A percentile compares a stretch with the other conserved stretches of the same genome.
Evolutionary conservation across 257 asterid genomes (phyloP).

Genomic region (Penstemon barbatus): DNA sequence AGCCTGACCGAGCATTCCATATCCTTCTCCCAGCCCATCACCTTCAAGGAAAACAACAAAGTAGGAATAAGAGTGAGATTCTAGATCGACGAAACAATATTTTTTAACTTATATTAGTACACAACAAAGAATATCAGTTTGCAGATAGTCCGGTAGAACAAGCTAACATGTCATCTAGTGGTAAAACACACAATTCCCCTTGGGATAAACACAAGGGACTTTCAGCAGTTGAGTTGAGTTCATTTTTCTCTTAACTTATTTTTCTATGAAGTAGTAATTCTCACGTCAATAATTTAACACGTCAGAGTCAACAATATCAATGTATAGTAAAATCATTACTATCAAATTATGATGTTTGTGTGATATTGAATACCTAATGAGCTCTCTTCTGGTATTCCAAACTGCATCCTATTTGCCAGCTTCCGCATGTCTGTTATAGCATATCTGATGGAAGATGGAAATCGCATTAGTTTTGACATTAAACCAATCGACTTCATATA

Average conservation of each 20-base stretch:
- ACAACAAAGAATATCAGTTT: background rate
- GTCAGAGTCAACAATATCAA: background rate
- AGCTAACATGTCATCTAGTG: background rate
- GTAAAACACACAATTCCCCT: background rate
- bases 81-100: background rate
- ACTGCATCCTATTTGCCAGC: conserved; percentile 94
- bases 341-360: background rate
- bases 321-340: background rate
- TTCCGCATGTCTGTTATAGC: conserved; percentile 98
- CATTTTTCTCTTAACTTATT: background rate
- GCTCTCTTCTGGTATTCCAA: conserved; percentile 96
- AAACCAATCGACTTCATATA: conserved; percentile 9
- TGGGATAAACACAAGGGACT: background rate
- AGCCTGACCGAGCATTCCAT: conserved; percentile 99
- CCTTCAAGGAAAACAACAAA: conserved; percentile 47
- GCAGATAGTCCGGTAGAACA: background rate
- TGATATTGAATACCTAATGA: conserved; percentile 64
- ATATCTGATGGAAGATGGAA: conserved; percentile 50
- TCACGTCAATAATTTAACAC: background rate
- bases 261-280: background rate
- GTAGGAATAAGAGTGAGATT: conserved; percentile 10
- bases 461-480: conserved; percentile 22
- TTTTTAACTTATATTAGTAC: background rate
- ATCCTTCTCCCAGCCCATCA: conserved; percentile 99
- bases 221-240: background rate